Base-by-base conservation (phyloP, 2,329 filamentous ascomycete genomes). In the Torrubiella hemipterigena region DNA sequence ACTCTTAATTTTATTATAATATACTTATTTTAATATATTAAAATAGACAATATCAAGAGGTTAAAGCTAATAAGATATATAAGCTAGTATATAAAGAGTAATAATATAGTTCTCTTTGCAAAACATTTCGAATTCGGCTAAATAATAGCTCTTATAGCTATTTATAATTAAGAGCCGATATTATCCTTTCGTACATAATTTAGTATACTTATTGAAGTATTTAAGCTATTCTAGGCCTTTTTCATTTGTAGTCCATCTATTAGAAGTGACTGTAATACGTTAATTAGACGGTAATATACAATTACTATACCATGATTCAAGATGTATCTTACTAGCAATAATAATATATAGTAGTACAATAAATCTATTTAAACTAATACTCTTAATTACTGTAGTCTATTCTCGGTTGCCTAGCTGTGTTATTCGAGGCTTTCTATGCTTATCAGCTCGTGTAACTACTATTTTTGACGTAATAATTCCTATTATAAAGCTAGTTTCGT, bases 41-140 rank as follows among this genome's bases (percentile, higher is more conserved):
- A 61, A 61, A 40, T 43, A 52, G 16, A 42, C 45, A 27, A 59
- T 41, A 49, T 61, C 46, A 30, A 61, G 51, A 29, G 51, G 55
- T 42, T 63, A 46, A 14, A 55, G 47, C 12, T 55, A 31, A 43
- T 60, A 42, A 33, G 49, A 60, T 18, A 42, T 53, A 39, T 57
- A 39, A 11, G 44, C 6, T 31, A 46, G 51, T 33, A 59, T 53
- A 35, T 32, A 59, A 38, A 56, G 42, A 29, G 45, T 47, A 31
- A 56, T 51, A 40, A 61, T 58, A 27, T 56, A 51, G 29, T 56
- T 37, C n/a, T 48, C 33, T 31, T 46, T 46, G 37, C 40, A 61
- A 37, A 46, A 51, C 18, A 49, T 22, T 26, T 57, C 32, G 34
- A 62, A 59, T 34, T 53, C 37, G 16, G 41, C 33, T 5, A 42